phyloP scores from a whole-genome alignment of 352 stramenopile species.

The Pythium apleroticum region DNA sequence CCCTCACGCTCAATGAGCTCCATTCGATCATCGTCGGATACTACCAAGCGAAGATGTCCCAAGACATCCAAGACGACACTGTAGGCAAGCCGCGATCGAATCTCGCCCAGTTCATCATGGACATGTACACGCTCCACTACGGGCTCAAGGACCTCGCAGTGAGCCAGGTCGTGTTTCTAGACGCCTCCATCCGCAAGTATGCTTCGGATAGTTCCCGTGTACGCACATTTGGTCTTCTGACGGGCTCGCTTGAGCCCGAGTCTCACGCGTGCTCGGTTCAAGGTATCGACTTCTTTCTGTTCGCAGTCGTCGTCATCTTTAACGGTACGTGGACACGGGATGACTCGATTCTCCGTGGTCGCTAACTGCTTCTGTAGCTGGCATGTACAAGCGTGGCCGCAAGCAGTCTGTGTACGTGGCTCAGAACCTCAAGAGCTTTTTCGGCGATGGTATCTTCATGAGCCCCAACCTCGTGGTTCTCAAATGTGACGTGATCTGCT shows the following conservation, averaged over 20 bases:
- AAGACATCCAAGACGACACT: conserved; percentile 72
- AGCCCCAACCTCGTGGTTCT: conserved; percentile 49
- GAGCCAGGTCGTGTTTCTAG: conserved; percentile 77
- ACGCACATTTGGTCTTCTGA: conserved; percentile 65
- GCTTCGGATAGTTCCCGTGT: conserved; percentile 68
- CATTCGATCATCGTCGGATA: conserved; percentile 74
- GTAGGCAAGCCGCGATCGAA: conserved; percentile 52
- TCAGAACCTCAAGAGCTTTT: conserved; percentile 66
- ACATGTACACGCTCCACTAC: conserved; percentile 84
- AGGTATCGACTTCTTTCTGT: conserved; percentile 74
- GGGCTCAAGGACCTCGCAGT: conserved; percentile 77
- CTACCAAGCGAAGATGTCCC: conserved; percentile 82
- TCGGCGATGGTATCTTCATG: conserved; percentile 69
- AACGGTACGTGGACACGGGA: conserved; percentile 41
- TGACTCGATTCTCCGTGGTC: neutral
- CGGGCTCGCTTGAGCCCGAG: conserved; percentile 70
- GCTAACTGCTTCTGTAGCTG: conserved; percentile 34
- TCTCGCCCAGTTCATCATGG: conserved; percentile 78
- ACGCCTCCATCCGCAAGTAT: conserved; percentile 70
- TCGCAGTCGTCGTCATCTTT: conserved; percentile 77
- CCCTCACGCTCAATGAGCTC: conserved; percentile 68
- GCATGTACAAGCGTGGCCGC: conserved; percentile 63
- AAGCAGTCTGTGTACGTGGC: conserved; percentile 67
- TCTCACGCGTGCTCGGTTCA: conserved; percentile 74
- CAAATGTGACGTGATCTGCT: conserved; percentile 60